Evolutionary conservation across 371 early-diverging fungal species (phyloP), one percentile per base, ranked within the genome.

Genomic region (Mycotypha africana): DNA sequence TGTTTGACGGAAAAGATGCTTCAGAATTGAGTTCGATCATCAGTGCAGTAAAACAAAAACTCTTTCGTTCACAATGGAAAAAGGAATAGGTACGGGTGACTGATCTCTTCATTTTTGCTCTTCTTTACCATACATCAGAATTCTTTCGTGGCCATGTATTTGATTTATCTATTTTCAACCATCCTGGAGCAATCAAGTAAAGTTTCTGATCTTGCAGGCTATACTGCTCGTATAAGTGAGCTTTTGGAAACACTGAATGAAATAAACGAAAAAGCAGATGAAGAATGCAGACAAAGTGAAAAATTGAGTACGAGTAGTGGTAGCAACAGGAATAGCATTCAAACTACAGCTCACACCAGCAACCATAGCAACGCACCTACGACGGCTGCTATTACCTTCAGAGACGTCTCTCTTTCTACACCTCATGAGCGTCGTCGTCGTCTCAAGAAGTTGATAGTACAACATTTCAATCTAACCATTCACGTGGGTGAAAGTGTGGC

Each of bases 161-260:
- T 89, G 38, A 79, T 86, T 2, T 86, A 59, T 57, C 73, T 73
- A 25, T 88, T 89, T 51, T 82, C 90, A 1, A 77, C 77, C 2
- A 82, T 93, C 16, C 89, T 89, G 39, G 74, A 84, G 40, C 81
- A 82, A 55, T 70, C 82, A 1, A 64, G 62, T 22, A 72, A 72
- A 46, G 53, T 89, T 35, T 80, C 92, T 0, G 86, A 89, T 36
- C 51, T 92, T 21, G 88, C 89, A 20, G 93, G 95, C 4, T 90
- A 86, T 57, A 76, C 85, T 2, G 78, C 88, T n/a, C 93, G 95
- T 70, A 70, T 95, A 5, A 82, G 76, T n/a, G 88, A 87, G 51
- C 61, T 95, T 10, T 64, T 89, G 51, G 92, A 92, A 49, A 78
- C 72, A 0, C 51, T 87, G 14, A 81, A 85, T 24, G 58, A 51